A percentile compares a stretch with the other conserved stretches of the same genome.
Conservation (phyloP, 768 basidiomycete genomes). For the Leccinum rimulosum region DNA sequence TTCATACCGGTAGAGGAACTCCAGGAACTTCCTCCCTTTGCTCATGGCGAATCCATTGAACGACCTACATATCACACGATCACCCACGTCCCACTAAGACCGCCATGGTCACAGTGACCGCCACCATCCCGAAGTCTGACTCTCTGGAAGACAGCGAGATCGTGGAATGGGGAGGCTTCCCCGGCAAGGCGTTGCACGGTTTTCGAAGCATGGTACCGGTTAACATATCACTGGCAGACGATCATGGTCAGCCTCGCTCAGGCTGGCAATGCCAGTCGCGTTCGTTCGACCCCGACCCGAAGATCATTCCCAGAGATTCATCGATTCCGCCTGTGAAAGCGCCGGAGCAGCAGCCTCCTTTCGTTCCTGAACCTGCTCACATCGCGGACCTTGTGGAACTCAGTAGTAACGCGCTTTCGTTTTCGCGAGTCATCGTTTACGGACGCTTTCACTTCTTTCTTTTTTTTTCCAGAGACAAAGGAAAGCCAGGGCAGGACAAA, state of each 20-base stretch:
- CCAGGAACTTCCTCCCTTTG: too few relatives aligned
- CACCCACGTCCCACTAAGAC: too few relatives aligned
- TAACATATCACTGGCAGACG: neutral
- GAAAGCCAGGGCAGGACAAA: conserved; percentile 39
- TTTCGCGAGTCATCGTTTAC: neutral
- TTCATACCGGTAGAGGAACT: too few relatives aligned
- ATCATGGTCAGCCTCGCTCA: neutral
- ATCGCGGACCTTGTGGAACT: neutral
- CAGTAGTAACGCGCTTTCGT: conserved; percentile 4
- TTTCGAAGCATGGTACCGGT: too few relatives aligned
- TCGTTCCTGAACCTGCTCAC: neutral
- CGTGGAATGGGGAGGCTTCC: conserved; percentile 8
- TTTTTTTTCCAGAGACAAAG: conserved; percentile 24
- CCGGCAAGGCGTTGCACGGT: neutral
- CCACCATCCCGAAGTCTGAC: neutral
- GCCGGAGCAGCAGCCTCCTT: too few relatives aligned
- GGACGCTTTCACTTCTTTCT: neutral
- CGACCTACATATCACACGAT: too few relatives aligned
- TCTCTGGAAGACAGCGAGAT: conserved; percentile 26
- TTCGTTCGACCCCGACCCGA: neutral
- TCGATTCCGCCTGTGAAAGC: too few relatives aligned
- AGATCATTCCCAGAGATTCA: too few relatives aligned
- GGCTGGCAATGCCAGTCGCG: neutral
- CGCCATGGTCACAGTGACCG: too few relatives aligned
- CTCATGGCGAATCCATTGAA: neutral